A percentile compares a stretch with the other conserved stretches of the same genome.
These are phyloP conservation scores for Rhizoclosmatium sp. DNA, from an alignment of 192 early-diverging fungal species.

Conservation along the genomic window DNA sequence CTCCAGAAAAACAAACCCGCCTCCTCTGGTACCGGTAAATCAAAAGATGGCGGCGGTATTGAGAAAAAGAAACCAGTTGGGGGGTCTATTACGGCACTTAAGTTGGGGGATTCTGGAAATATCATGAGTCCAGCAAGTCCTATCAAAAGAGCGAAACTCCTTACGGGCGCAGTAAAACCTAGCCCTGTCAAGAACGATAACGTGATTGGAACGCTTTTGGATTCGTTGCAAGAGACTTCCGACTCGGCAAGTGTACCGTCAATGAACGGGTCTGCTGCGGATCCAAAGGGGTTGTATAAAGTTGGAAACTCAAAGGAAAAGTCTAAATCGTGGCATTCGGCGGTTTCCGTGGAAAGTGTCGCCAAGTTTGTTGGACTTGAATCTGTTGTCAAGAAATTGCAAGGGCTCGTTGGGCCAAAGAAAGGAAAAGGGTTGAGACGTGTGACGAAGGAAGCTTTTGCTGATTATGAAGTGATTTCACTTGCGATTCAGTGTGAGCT, in stretches of 20 bases:
- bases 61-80: not conserved
- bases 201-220: not conserved
- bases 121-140: not conserved
- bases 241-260: too few species aligned
- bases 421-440: not conserved
- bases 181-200: constrained; percentile 18
- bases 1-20: not conserved
- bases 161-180: constrained; percentile 31
- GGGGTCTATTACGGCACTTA: not conserved
- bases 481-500: constrained; percentile 18
- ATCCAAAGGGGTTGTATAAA: not conserved
- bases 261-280: not conserved
- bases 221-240: constrained; percentile 8
- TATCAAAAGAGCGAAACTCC: constrained; percentile 1
- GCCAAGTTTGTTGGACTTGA: not conserved
- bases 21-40: not conserved
- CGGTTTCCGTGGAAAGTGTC: not conserved
- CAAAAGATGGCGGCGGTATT: not conserved
- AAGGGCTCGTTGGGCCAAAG: not conserved
- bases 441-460: constrained; percentile 18
- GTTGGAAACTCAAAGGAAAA: not conserved
- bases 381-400: not conserved
- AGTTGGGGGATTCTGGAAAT: not conserved
- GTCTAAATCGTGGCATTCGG: not conserved
- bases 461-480: constrained; percentile 9